These are phyloP conservation scores for Trichoderma koningii DNA, from an alignment of 2,329 filamentous ascomycete species.

Conservation along the genomic window DNA sequence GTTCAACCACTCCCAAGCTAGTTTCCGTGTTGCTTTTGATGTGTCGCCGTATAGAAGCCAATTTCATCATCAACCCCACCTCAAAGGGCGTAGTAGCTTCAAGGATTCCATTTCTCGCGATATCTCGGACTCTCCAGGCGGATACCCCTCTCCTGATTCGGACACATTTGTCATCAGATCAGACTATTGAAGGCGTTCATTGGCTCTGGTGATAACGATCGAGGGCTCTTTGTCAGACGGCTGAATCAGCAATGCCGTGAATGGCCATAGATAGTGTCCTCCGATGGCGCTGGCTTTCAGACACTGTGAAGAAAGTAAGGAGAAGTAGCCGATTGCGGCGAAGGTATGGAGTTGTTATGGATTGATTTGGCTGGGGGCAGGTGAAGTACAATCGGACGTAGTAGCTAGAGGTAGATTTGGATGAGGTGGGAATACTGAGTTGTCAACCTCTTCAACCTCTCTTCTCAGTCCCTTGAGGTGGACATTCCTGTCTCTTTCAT, in stretches of 20 bases:
- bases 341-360: background rate
- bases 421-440: background rate
- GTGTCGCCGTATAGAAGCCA: background rate
- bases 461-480: background rate
- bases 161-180: constrained; percentile 3
- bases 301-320: background rate
- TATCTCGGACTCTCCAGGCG: background rate
- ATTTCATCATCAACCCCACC: background rate
- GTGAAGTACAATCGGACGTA: background rate
- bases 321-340: constrained; percentile 1
- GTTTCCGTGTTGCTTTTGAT: background rate
- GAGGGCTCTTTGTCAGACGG: constrained; percentile 3
- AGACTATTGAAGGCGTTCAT: background rate
- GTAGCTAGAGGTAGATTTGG: background rate
- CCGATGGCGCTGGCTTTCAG: constrained; percentile 1
- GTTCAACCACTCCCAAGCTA: background rate
- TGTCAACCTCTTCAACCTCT: background rate
- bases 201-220: constrained; percentile 2
- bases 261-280: background rate
- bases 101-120: constrained; percentile 1
- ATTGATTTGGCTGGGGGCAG: too few species aligned
- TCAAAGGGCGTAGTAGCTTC: constrained; percentile 6
- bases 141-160: background rate
- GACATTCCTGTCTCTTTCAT: background rate
- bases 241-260: constrained; percentile 24